Base-by-base conservation (phyloP, 2,329 filamentous ascomycete species). In the Aphanoascus verrucosus region DNA sequence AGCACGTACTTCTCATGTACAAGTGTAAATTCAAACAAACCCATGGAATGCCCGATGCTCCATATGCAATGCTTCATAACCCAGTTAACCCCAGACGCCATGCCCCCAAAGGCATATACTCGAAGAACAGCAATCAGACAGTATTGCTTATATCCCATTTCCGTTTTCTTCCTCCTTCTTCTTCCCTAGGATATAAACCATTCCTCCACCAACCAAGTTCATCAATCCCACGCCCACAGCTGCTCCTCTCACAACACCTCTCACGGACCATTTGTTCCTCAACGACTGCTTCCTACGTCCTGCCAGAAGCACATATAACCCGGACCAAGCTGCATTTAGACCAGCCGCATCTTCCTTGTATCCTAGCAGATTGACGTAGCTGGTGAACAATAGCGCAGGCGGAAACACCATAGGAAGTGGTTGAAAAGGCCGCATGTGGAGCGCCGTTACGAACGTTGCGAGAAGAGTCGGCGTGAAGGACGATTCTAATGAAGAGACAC, bases 401-500 rank as follows among this genome's bases (percentile, higher is more conserved):
- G 82, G 78, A 64, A 86, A 85, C 58, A 83, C 67, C 77, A 86
- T 82, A 3, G 83, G 83, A 0, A 86, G 71, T 5, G 74, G 63
- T 64, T 83, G 81, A 66, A 83, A 81, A 6, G 83, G 83, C n/a
- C 80, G 79, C 42, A 78, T 72, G 70, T 85, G 79, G 61, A 85
- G 80, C 9, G 82, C 80, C 40, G 81, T 77, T 59, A 85, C 78
- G 42, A 86, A 72, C 7, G 82, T 83, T 54, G 83, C 83, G 42
- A 84, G 77, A 11, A 83, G 67, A 9, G 79, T 82, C 20, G 83
- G 78, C 1, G 83, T 80, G 32, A 86, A 75, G 7, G 82, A 76
- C 55, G 78, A 81, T 67, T 82, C 82, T 85, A 62, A 23, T 28
- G n/a, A 11, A 20, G 28, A 5, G 17, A 37, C 17, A 37, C 28